Evolutionary conservation across 2,329 filamentous ascomycete species (phyloP).

Genomic region (Teratosphaeria epicoccoides): DNA sequence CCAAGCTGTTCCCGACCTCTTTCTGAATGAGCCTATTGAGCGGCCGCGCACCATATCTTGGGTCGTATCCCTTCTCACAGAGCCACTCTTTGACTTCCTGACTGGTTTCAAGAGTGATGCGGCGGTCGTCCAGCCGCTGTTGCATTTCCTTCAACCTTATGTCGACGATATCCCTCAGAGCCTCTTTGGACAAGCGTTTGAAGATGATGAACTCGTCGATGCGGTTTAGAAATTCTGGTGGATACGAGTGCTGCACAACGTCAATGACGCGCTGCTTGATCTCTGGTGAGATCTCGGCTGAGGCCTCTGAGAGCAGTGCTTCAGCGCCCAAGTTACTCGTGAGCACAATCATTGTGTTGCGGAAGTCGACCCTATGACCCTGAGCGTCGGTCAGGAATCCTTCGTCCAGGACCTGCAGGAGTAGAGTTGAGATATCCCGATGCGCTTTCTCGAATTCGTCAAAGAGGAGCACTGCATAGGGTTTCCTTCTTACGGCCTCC

Average conservation of each 20-base stretch:
- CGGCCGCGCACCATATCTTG: conserved; percentile 80
- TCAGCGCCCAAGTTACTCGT: conserved; percentile 92
- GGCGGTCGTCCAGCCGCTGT: conserved; percentile 67
- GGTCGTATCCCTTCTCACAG: conserved; percentile 80
- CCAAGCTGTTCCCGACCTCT: conserved; percentile 78
- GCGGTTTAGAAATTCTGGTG: conserved; percentile 91
- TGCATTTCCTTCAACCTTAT: conserved; percentile 83
- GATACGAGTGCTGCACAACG: conserved; percentile 62
- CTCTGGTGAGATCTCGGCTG: conserved; percentile 49
- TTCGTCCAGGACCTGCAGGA: conserved; percentile 91
- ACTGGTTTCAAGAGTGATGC: conserved; percentile 65
- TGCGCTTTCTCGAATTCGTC: conserved; percentile 98
- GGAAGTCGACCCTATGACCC: conserved; percentile 93
- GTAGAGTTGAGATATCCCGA: conserved; percentile 79
- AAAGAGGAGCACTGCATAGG: conserved; percentile 87
- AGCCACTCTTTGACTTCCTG: conserved; percentile 73
- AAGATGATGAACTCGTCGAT: conserved; percentile 97
- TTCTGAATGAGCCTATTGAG: conserved; percentile 84
- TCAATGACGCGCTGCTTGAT: conserved; percentile 79
- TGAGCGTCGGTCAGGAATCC: conserved; percentile 92
- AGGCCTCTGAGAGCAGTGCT: conserved; percentile 53
- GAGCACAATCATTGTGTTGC: conserved; percentile 91
- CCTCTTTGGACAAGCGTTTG: conserved; percentile 66
- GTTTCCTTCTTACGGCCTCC: conserved; percentile 87
- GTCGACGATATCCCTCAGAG: conserved; percentile 84